phyloP scores from a whole-genome alignment of 78 protist species.

The Dictyostelium firmibasis region DNA sequence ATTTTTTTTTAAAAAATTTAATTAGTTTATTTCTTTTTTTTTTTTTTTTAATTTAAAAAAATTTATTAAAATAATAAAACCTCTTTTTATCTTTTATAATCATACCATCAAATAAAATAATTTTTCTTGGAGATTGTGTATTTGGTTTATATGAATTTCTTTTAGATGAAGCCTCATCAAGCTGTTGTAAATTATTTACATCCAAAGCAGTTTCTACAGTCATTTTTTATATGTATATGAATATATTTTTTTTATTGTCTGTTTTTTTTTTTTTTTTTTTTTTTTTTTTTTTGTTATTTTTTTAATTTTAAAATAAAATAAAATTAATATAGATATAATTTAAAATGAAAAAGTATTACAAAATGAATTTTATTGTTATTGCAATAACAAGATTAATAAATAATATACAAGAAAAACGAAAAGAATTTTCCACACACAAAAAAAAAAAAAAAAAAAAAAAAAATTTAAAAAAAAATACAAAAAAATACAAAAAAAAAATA shows the following conservation, averaged over 20 bases:
- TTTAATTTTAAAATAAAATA: no score
- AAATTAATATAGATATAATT: no score
- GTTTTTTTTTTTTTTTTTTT: not conserved
- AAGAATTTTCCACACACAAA: not conserved
- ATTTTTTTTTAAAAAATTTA: no score
- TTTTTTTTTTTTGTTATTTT: no score
- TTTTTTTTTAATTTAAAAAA: no score
- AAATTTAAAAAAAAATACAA: not conserved
- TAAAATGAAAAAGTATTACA: no score
- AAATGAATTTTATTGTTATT: not conserved
- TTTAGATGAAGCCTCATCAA: not conserved
- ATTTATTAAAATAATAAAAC: no score
- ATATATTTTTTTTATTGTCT: not conserved
- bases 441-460: not conserved
- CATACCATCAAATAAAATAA: slow-evolving; percentile 40
- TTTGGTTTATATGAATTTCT: slow-evolving; percentile 6
- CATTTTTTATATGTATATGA: no score
- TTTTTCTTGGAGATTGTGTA: not conserved
- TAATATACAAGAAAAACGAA: not conserved
- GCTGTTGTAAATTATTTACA: not conserved
- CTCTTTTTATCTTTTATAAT: no score
- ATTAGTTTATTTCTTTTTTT: no score
- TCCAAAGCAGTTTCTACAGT: not conserved
- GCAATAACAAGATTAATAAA: not conserved
- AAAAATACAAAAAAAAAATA: not conserved